Evolutionary conservation across 768 basidiomycete genomes (phyloP), one percentile per base, ranked within the genome.

Genomic region (Sutorius australiensis): DNA sequence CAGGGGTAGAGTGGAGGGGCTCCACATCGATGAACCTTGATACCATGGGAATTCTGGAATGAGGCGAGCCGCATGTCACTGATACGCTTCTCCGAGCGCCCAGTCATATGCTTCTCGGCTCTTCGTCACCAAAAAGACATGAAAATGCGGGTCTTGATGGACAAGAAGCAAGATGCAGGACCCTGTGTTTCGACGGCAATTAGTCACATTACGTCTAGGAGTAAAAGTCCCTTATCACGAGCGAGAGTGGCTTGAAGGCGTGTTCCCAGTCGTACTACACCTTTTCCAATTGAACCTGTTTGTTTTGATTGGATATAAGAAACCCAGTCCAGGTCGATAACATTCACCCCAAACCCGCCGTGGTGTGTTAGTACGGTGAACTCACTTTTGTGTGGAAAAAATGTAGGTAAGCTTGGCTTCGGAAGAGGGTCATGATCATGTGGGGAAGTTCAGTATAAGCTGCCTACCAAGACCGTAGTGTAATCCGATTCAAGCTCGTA

Each of bases 1-100:
- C 4, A 31, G 52, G 37, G 27, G 27, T 32, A n/a, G 33, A 24
- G 21, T 5, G 33, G 33, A 52, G 48, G 13, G 16, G 8, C 4
- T 28, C 48, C 16, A 17, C 49, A 53, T 55, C 45, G 40, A 54
- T 52, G 50, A 59, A 65, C 57, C 60, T 53, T 56, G 63, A 64
- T 65, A 56, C 21, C 46, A 51, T 45, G 30, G 19, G 52, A 55
- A 47, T 30, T 39, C 45, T 27, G 24, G 19, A 37, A 36, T 3
- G 16, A 51, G 34, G 24, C 12, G 27, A 31, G 8, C 42, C 44
- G 24, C 24, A 24, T 31, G 28, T 13, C 34, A 19, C 17, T 24
- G 24, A 31, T 14, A 5, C 28, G 21, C 24, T 54, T 44, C 27
- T 40, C n/a, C 21, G 12, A 16, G 27, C 39, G 32, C 50, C 28